phyloP scores from a whole-genome alignment of 2,329 filamentous ascomycete species.

The Aspergillus ustus region DNA sequence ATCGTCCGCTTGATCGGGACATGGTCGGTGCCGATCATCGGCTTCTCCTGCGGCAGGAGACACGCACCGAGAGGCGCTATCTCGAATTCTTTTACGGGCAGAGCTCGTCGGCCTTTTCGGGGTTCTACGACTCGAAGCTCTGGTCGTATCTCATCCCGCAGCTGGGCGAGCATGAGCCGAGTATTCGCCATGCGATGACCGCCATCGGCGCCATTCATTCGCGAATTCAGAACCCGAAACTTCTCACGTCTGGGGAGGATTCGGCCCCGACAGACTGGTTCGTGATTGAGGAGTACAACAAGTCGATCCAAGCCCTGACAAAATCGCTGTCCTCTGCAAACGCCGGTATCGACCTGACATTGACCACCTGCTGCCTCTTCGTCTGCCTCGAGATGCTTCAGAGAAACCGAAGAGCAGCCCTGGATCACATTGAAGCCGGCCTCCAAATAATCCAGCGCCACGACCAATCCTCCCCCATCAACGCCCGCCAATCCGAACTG shows the following conservation, averaged over 20 bases:
- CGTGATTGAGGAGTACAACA: constrained; percentile 54
- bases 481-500: constrained; percentile 18
- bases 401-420: constrained; percentile 21
- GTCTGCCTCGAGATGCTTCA: constrained; percentile 29
- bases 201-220: constrained; percentile 57
- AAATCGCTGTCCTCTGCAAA: constrained; percentile 27
- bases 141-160: constrained; percentile 50
- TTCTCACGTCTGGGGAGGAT: constrained; percentile 17
- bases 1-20: constrained; percentile 3
- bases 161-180: constrained; percentile 51
- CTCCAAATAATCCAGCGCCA: constrained; percentile 25
- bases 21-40: constrained; percentile 20
- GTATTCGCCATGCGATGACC: constrained; percentile 56
- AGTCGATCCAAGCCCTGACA: constrained; percentile 50
- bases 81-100: constrained; percentile 49
- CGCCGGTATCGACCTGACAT: constrained; percentile 14
- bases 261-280: constrained; percentile 37
- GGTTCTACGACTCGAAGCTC: constrained; percentile 42
- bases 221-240: constrained; percentile 12
- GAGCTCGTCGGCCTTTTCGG: constrained; percentile 49
- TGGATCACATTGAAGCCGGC: constrained; percentile 29
- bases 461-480: neutral
- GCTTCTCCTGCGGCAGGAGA: constrained; percentile 28
- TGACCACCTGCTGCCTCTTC: constrained; percentile 30
- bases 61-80: constrained; percentile 40